These are phyloP conservation scores for Pharnaceum exiguum DNA, from an alignment of 148 eudicot genomes.

Conservation along the genomic window DNA sequence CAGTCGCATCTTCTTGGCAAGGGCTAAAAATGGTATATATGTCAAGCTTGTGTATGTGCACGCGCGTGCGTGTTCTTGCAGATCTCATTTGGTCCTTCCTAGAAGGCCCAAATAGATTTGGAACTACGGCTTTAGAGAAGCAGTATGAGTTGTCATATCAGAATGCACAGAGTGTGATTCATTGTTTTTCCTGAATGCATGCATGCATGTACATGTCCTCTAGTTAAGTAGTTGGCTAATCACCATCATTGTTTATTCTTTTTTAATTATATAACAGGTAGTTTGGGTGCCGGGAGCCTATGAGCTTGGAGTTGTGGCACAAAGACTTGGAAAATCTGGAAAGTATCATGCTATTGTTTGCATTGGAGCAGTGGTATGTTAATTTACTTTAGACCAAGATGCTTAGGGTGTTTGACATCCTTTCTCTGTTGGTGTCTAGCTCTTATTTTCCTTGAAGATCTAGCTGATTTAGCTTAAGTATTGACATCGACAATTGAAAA, in stretches of 20 bases:
- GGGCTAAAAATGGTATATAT: too few relatives aligned
- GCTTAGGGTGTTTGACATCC: slow-evolving; percentile 2
- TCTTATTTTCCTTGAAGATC: not conserved
- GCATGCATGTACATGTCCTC: too few relatives aligned
- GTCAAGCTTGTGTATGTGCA: too few relatives aligned
- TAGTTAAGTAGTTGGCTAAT: not conserved
- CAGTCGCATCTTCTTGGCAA: too few relatives aligned
- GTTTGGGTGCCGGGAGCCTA: slow-evolving; percentile 99
- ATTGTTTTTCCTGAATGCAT: not conserved
- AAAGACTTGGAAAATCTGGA: slow-evolving; percentile 80
- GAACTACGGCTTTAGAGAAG: too few relatives aligned
- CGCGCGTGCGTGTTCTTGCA: too few relatives aligned
- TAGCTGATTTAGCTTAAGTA: not conserved
- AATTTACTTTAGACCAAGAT: not conserved
- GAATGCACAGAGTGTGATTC: too few relatives aligned
- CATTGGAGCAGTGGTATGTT: slow-evolving; percentile 95
- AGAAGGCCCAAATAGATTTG: too few relatives aligned
- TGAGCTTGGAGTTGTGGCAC: slow-evolving; percentile 89
- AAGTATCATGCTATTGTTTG: slow-evolving; percentile 87
- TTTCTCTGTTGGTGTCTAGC: slow-evolving; percentile 1
- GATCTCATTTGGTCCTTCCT: too few relatives aligned
- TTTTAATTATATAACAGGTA: slow-evolving; percentile 44
- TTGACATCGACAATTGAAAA: not conserved
- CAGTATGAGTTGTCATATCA: too few relatives aligned
- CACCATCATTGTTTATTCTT: not conserved